Conservation (phyloP, 2,329 filamentous ascomycete genomes). For the Ophiostoma sp. region DNA sequence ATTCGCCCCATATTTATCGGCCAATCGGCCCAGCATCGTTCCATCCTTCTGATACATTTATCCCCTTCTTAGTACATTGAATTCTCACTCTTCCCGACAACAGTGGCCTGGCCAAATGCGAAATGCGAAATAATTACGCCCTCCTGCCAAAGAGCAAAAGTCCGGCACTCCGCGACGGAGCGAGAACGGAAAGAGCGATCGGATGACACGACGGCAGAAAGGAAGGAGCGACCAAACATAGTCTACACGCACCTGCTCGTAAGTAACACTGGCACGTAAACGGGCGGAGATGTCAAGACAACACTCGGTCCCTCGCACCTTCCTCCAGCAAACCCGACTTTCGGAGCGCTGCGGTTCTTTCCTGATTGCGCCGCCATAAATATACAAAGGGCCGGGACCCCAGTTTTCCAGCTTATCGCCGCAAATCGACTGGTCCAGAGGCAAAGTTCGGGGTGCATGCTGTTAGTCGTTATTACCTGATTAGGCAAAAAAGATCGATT, state of each 20-base stretch:
- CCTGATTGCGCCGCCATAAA: conserved; percentile 2
- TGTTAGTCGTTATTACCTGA: conserved; percentile 21
- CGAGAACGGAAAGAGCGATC: neutral
- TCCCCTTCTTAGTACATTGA: neutral
- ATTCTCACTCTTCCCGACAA: no score
- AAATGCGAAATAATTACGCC: neutral
- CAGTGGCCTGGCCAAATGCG: no score
- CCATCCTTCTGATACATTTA: no score
- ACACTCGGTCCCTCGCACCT: conserved; percentile 7
- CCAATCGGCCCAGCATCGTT: no score
- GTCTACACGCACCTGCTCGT: neutral
- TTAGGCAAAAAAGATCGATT: conserved; percentile 23
- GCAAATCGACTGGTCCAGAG: conserved; percentile 9
- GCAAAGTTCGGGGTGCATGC: neutral
- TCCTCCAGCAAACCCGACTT: conserved; percentile 13
- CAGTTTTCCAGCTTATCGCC: conserved; percentile 1
- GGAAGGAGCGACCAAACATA: conserved; percentile 5
- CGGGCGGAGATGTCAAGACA: conserved; percentile 5
- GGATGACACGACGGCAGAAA: conserved; percentile 1
- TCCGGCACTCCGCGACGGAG: neutral
- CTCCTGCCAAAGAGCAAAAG: no score
- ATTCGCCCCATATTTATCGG: no score
- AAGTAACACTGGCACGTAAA: neutral
- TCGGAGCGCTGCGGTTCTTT: conserved; percentile 9
- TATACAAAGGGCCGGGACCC: neutral